These are phyloP conservation scores for Euphrasia arctica DNA, from an alignment of 305 asterid species.

Conservation along the genomic window DNA sequence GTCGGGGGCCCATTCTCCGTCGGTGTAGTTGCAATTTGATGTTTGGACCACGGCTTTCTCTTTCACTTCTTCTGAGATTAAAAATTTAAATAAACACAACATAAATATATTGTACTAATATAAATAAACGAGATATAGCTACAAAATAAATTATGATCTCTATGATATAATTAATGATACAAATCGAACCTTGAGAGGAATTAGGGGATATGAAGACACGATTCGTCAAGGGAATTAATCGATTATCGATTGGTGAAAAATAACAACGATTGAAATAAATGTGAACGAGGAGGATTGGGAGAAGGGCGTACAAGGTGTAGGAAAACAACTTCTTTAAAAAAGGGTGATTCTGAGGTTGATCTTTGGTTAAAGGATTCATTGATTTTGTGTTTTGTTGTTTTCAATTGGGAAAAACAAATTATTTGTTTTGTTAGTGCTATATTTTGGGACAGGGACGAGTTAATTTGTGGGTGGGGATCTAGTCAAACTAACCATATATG, in stretches of 20 bases:
- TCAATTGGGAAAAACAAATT: too few species aligned
- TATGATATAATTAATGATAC: too few species aligned
- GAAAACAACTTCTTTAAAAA: constrained; percentile 33
- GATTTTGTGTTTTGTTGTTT: constrained; percentile 27
- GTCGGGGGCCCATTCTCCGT: constrained; percentile 59
- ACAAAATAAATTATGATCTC: too few species aligned
- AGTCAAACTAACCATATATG: too few species aligned
- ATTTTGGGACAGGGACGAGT: too few species aligned
- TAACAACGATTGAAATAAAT: constrained; percentile 36
- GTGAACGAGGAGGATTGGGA: constrained; percentile 46
- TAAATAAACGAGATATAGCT: too few species aligned
- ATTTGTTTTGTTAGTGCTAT: too few species aligned
- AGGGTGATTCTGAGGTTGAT: constrained; percentile 21
- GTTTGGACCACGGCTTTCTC: not conserved
- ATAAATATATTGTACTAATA: too few species aligned
- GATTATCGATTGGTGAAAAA: constrained; percentile 16
- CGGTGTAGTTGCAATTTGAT: constrained; percentile 51
- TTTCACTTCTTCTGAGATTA: not conserved
- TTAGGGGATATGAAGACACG: constrained; percentile 15
- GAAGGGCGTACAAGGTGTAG: constrained; percentile 38
- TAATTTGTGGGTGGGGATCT: too few species aligned
- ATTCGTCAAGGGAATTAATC: constrained; percentile 20
- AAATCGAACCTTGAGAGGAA: not conserved
- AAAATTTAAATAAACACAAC: too few species aligned
- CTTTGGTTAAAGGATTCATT: constrained; percentile 28